A percentile compares a stretch with the other conserved stretches of the same genome.
These are phyloP conservation scores for Geosmithia morbida DNA, from an alignment of 2,329 filamentous ascomycete species.

Conservation along the genomic window DNA sequence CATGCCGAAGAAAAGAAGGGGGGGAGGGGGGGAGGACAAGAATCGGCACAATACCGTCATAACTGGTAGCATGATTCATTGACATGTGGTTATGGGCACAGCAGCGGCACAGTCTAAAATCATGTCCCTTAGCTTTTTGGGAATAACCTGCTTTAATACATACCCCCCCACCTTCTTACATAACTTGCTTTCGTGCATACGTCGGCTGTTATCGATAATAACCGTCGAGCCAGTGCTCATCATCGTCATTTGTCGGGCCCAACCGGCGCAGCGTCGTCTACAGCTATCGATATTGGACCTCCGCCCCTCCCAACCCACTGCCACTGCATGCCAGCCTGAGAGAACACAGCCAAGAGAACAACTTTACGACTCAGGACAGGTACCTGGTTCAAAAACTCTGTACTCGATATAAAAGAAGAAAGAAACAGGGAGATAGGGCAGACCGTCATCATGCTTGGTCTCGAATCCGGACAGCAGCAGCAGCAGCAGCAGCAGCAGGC, in stretches of 20 bases:
- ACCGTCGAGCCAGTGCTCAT: neutral
- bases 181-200: neutral
- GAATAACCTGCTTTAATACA: no score
- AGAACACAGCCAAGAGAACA: neutral
- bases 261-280: neutral
- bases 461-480: slow-evolving; percentile 14
- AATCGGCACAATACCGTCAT: no score
- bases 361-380: neutral
- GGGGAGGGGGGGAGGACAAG: no score
- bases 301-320: neutral
- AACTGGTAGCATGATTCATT: no score
- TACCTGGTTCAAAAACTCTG: neutral
- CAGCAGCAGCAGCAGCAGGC: slow-evolving; percentile 13
- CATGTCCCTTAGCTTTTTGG: no score
- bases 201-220: neutral
- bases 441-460: slow-evolving; percentile 14
- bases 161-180: neutral
- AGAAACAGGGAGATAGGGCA: neutral
- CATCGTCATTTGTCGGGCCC: neutral
- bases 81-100: no score
- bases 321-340: neutral
- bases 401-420: neutral
- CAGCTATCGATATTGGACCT: neutral
- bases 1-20: no score
- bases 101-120: no score